phyloP scores from a whole-genome alignment of 164 flowering plant genomes.

The Liriodendron chinense region DNA sequence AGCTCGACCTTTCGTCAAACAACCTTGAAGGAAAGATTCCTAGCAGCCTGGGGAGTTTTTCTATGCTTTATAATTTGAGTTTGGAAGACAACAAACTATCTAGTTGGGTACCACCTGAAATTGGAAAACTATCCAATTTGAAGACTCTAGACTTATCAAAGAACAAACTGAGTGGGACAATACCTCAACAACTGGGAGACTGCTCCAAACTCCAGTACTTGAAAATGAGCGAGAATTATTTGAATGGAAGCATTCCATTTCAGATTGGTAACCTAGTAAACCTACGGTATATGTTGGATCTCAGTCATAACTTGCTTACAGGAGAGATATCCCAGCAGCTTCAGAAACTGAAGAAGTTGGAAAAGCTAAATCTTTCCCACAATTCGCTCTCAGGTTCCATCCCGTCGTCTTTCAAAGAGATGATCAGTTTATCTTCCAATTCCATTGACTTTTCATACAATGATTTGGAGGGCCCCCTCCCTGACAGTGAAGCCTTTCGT shows the following conservation, averaged over 20 bases:
- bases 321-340: slow-evolving; percentile 9
- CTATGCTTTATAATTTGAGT: background rate
- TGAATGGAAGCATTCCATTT: slow-evolving; percentile 6
- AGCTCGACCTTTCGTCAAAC: background rate
- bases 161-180: background rate
- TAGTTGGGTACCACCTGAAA: background rate
- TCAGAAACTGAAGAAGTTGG: background rate
- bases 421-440: background rate
- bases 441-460: slow-evolving; percentile 10
- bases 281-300: background rate
- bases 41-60: background rate
- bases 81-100: background rate
- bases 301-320: background rate
- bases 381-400: slow-evolving; percentile 4
- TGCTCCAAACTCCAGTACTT: slow-evolving; percentile 12
- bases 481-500: slow-evolving; percentile 8
- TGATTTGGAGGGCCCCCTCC: slow-evolving; percentile 2
- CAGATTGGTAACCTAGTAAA: background rate
- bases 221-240: background rate
- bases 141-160: background rate
- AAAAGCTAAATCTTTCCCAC: slow-evolving; percentile 5
- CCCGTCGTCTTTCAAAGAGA: slow-evolving; percentile 1
- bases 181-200: slow-evolving; percentile 14
- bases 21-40: slow-evolving; percentile 5
- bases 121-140: background rate